Evolutionary conservation across 225 moss, liverwort and hornwort species (phyloP).

Genomic region (Sphagnum tenellum): DNA sequence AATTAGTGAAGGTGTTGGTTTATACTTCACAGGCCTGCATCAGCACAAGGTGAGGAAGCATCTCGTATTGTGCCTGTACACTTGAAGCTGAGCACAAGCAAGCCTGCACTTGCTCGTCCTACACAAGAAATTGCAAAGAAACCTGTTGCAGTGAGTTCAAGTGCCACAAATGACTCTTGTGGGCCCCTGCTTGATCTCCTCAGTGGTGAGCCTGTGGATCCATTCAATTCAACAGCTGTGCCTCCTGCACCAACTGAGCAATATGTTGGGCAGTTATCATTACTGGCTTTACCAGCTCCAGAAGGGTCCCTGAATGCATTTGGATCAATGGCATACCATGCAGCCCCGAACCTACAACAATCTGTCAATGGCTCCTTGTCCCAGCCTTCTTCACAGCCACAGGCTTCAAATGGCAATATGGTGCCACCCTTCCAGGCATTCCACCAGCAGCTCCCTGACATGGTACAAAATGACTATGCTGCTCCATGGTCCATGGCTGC

Average conservation of each 20-base stretch:
- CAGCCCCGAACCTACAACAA: conserved; percentile 31
- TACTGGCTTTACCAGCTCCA: conserved; percentile 24
- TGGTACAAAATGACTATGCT: conserved; percentile 25
- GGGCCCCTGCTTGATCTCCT: conserved; percentile 61
- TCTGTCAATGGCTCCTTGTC: conserved; percentile 8
- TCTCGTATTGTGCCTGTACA: conserved; percentile 1
- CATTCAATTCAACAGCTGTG: conserved; percentile 22
- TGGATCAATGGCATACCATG: conserved; percentile 30
- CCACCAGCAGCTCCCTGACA: conserved; percentile 8
- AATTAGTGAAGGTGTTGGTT: not conserved
- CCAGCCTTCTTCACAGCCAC: conserved; percentile 2
- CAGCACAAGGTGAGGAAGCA: too few species aligned
- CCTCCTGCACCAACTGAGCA: conserved; percentile 10
- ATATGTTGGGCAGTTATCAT: conserved; percentile 14
- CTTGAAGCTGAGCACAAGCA: conserved; percentile 27
- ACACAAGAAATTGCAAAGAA: conserved; percentile 39
- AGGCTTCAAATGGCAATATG: not conserved
- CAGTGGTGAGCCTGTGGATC: conserved; percentile 61
- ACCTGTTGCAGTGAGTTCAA: conserved; percentile 7
- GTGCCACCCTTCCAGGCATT: conserved; percentile 19
- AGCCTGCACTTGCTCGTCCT: conserved; percentile 55
- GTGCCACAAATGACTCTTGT: conserved; percentile 14
- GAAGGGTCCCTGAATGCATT: conserved; percentile 57
- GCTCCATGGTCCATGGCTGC: conserved; percentile 46
- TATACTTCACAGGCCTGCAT: not conserved